Evolutionary conservation across 768 basidiomycete species (phyloP), one percentile per base, ranked within the genome.

Genomic region (Boletus patriciae): DNA sequence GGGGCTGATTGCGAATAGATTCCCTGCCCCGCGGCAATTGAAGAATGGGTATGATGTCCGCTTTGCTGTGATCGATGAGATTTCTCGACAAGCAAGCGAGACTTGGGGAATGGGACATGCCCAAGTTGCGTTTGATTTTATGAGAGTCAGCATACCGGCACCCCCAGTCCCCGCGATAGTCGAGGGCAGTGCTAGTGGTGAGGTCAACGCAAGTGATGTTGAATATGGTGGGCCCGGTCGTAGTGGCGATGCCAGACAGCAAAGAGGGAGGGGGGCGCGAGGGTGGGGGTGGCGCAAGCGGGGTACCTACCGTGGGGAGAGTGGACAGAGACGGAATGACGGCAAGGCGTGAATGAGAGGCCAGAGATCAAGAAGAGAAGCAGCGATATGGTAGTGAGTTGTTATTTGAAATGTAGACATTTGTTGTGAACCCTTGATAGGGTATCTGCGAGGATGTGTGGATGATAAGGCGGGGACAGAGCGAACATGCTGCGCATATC

Each of bases 61-160:
- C n/a, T 58, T 71, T 54, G 72, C 72, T n/a, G 72, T 85, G 40
- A 80, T 86, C 41, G 69, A 73, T 16, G 87, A 88, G 64, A 82
- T 88, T 41, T 82, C 84, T 65, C 68, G 78, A 16, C 84, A 87
- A 62, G 86, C 85, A n/a, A 83, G 75, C 40, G 74, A 75, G 59
- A 78, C 83, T 8, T 88, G 86, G 85, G 79, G 70, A 21, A 66
- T 74, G 54, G 74, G 71, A n/a, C 59, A 59, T 15, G 85, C 80
- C 0, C 67, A 74, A 15, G 83, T 80, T 33, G 85, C 86, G n/a
- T 76, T 71, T 58, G 86, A 87, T 66, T 87, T 78, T 49, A 74
- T 84, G 76, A 74, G 74, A 44, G 70, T 83, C 29, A 63, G 67
- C 12, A 68, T 85, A 48, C 76, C 78, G 29, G 55, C 49, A 16